Evolutionary conservation across 257 asterid species (phyloP).

Genomic region (Lantana camara): DNA sequence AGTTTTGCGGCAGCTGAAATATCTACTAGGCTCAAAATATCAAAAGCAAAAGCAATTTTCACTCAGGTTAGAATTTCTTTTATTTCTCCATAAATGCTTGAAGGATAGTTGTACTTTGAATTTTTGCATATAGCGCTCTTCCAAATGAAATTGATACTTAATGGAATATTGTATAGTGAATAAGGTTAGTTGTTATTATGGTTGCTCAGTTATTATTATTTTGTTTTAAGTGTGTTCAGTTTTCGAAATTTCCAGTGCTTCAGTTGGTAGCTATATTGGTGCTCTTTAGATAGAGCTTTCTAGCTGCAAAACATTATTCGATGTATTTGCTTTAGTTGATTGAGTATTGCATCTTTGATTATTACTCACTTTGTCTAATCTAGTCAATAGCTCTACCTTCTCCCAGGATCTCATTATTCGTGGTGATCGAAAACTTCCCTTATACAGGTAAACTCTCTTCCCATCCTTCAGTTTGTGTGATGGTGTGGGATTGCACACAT

Average conservation of each 20-base stretch:
- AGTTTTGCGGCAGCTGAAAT: slow-evolving; percentile 92
- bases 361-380: slow-evolving; percentile 23
- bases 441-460: slow-evolving; percentile 71
- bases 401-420: slow-evolving; percentile 85
- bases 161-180: slow-evolving; percentile 9
- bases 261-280: slow-evolving; percentile 2
- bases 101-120: slow-evolving; percentile 16
- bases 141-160: neutral
- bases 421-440: slow-evolving; percentile 67
- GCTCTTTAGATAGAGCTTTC: neutral
- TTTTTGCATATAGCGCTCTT: slow-evolving; percentile 3
- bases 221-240: neutral
- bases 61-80: slow-evolving; percentile 64
- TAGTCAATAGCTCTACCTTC: slow-evolving; percentile 20
- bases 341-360: slow-evolving; percentile 26
- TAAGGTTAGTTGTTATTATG: slow-evolving; percentile 10
- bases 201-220: no score
- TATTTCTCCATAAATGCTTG: slow-evolving; percentile 19
- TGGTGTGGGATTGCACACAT: slow-evolving; percentile 17
- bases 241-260: slow-evolving; percentile 3
- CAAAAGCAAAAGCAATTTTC: slow-evolving; percentile 87
- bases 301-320: slow-evolving; percentile 16
- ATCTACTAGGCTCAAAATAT: slow-evolving; percentile 80
- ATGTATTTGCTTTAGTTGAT: slow-evolving; percentile 9
- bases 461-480: neutral